Evolutionary conservation across 768 basidiomycete species (phyloP).

Genomic region (Tephrocybe rancida): DNA sequence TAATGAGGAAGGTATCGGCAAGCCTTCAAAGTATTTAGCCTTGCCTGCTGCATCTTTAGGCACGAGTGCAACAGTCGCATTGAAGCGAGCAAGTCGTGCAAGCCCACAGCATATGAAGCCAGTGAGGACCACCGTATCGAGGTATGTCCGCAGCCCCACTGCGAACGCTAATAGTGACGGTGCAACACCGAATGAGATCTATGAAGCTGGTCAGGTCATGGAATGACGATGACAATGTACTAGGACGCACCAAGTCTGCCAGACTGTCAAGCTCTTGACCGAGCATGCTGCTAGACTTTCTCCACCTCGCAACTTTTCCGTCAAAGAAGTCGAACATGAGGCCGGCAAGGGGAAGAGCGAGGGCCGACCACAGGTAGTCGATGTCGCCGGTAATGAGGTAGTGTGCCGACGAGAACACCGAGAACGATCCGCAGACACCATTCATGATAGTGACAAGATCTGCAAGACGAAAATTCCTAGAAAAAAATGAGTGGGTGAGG

Average conservation of each 20-base stretch:
- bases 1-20: constrained; percentile 93
- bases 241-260: constrained; percentile 80
- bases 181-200: constrained; percentile 98
- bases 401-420: constrained; percentile 89
- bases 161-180: constrained; percentile 92
- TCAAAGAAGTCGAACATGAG: constrained; percentile 98
- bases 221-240: neutral
- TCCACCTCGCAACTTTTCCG: constrained; percentile 97
- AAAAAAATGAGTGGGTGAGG: constrained; percentile 12
- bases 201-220: constrained; percentile 11
- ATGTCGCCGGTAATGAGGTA: constrained; percentile 83
- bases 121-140: constrained; percentile 86
- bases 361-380: constrained; percentile 84
- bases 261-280: constrained; percentile 98
- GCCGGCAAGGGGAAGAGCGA: constrained; percentile 86
- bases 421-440: constrained; percentile 96
- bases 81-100: constrained; percentile 96
- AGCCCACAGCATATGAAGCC: constrained; percentile 95
- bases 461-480: constrained; percentile 94
- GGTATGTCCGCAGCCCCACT: constrained; percentile 87
- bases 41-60: constrained; percentile 90
- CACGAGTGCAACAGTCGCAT: constrained; percentile 93
- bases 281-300: constrained; percentile 91
- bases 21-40: constrained; percentile 93
- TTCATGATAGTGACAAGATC: constrained; percentile 99